These are phyloP conservation scores for Prunus yedoensis DNA, from an alignment of 331 rosid genomes.

Conservation along the genomic window DNA sequence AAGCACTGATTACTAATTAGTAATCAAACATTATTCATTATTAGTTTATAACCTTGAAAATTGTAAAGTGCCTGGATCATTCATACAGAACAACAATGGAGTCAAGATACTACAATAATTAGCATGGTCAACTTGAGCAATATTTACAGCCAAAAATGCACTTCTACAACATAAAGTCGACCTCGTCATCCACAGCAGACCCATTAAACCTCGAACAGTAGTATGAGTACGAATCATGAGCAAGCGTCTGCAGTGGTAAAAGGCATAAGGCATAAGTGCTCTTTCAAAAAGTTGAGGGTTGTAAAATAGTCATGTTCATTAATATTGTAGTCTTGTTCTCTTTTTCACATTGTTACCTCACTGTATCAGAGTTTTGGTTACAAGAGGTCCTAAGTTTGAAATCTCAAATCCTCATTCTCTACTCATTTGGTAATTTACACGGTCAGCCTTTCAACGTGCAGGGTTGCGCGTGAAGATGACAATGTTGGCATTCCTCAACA, in stretches of 20 bases:
- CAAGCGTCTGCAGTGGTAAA: conserved; percentile 69
- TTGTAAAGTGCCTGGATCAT: background rate
- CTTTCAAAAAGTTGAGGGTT: background rate
- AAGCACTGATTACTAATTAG: background rate
- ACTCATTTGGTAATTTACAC: background rate
- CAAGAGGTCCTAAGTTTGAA: too few species aligned
- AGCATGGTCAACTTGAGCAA: background rate
- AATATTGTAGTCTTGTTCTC: too few species aligned
- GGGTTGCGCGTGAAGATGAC: background rate
- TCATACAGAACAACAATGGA: background rate
- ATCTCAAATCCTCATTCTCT: background rate
- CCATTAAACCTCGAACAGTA: conserved; percentile 35
- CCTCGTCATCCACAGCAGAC: conserved; percentile 8
- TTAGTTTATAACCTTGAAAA: background rate
- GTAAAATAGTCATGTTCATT: too few species aligned
- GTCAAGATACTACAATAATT: background rate
- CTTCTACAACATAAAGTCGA: background rate
- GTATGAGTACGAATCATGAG: conserved; percentile 70
- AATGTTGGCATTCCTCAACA: background rate
- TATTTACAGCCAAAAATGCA: conserved; percentile 6
- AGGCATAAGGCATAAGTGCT: background rate
- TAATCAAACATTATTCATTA: background rate
- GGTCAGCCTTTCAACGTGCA: background rate
- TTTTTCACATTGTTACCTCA: too few species aligned
- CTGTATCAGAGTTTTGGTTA: too few species aligned